Evolutionary conservation across 2,329 filamentous ascomycete genomes (phyloP), one percentile per base, ranked within the genome.

Genomic region (Blastomyces gilchristii): DNA sequence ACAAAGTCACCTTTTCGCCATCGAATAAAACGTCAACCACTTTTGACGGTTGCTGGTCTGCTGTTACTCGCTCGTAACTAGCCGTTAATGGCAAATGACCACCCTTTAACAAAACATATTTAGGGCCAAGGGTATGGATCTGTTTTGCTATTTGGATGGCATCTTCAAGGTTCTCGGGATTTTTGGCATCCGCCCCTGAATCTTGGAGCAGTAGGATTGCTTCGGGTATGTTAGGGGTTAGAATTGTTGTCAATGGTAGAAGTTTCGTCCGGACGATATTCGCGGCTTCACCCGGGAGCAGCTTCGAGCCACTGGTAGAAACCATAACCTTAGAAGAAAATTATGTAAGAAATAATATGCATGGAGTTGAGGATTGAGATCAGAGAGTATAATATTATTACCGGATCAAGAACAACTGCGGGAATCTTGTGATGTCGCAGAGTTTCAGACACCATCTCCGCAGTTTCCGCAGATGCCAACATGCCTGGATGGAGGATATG

Each of bases 31-130:
- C 81, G 71, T 97, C 90, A 37, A 95, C 81, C 1, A 97, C 85
- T 1, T 88, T 69, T 34, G 85, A 78, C 59, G 79, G 83, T 60
- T 92, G 85, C 8, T 80, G 80, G 0, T 85, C 79, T 0, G 73
- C 77, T 54, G 76, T 79, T 0, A 90, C 87, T 0, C 83, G 81
- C 6, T 79, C 80, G 28, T 85, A 80, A 58, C 87, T 83, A 59
- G 79, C 81, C 5, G 82, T 86, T 66, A 97, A 83, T 1, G 93
- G 91, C n/a, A 88, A 75, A 76, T 97, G 94, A 0, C 93, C 93
- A 52, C 93, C 93, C 76, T 97, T 97, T 64, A 97, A 80, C 11
- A 97, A 81, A 39, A 97, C 88, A 78, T 88, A 91, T 67, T 84
- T 83, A 0, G 91, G 87, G 0, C 92, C 92, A 0, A 96, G 78